phyloP scores from a whole-genome alignment of 345 rosid species.

The Populus alba region DNA sequence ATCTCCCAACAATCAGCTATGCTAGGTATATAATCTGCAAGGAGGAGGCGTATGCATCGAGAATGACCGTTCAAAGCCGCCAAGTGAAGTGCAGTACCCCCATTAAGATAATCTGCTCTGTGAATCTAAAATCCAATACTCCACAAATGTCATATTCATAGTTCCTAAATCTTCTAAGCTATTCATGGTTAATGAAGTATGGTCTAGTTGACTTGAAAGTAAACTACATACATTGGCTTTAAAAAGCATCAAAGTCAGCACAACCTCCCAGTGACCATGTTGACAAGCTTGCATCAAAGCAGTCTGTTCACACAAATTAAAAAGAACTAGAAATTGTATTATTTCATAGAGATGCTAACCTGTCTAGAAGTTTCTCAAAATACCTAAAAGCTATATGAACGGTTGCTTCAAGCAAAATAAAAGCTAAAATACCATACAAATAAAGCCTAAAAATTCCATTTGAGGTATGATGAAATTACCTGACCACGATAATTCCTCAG shows the following conservation, averaged over 20 bases:
- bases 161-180: conserved; percentile 1
- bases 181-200: neutral
- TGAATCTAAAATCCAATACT: conserved; percentile 54
- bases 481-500: conserved; percentile 97
- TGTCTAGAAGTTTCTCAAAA: neutral
- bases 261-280: conserved; percentile 98
- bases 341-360: neutral
- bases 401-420: neutral
- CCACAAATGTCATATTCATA: conserved; percentile 19
- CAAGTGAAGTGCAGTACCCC: conserved; percentile 92
- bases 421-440: neutral
- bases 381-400: neutral
- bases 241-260: conserved; percentile 77
- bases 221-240: conserved; percentile 75
- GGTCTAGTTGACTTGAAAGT: neutral
- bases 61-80: conserved; percentile 93
- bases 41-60: conserved; percentile 80
- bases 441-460: neutral
- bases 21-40: conserved; percentile 84
- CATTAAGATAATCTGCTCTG: conserved; percentile 86
- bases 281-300: conserved; percentile 99
- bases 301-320: conserved; percentile 49
- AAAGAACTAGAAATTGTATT: neutral
- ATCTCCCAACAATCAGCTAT: conserved; percentile 50
- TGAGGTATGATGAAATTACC: conserved; percentile 38